Conservation (phyloP, 352 stramenopile species). For the Thalassiosira livingstoniorum region DNA sequence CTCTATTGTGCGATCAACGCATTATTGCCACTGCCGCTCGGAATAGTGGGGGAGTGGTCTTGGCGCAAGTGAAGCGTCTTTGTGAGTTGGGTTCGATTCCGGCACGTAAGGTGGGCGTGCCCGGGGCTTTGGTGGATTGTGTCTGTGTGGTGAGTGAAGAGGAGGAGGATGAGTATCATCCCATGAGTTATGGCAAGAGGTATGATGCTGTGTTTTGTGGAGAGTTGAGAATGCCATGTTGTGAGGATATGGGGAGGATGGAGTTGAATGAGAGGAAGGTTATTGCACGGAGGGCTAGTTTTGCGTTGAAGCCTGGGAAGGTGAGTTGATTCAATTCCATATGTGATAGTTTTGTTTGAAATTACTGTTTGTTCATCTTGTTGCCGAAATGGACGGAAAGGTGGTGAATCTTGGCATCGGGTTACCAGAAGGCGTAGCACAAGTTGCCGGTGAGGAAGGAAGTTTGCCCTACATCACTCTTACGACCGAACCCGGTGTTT, state of each 20-base stretch:
- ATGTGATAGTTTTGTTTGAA: too few species aligned
- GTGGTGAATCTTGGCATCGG: slow-evolving; percentile 83
- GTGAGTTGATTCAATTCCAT: too few species aligned
- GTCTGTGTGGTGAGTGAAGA: slow-evolving; percentile 74
- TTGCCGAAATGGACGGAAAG: too few species aligned
- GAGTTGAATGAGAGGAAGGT: slow-evolving; percentile 71
- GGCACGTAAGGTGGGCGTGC: slow-evolving; percentile 63
- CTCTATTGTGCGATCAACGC: slow-evolving; percentile 72
- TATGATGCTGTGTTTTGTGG: slow-evolving; percentile 67
- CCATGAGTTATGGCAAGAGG: slow-evolving; percentile 71
- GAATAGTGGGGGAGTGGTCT: slow-evolving; percentile 76
- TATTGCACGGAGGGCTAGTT: slow-evolving; percentile 74
- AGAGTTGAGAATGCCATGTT: slow-evolving; percentile 57
- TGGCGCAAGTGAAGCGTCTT: slow-evolving; percentile 81
- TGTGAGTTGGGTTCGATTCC: slow-evolving; percentile 61
- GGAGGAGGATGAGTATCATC: slow-evolving; percentile 67
- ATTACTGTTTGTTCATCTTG: too few species aligned
- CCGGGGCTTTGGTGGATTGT: slow-evolving; percentile 76
- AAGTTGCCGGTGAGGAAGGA: slow-evolving; percentile 74
- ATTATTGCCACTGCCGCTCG: slow-evolving; percentile 71
- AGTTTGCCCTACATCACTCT: slow-evolving; percentile 77
- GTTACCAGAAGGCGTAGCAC: slow-evolving; percentile 76
- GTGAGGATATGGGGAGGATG: slow-evolving; percentile 58
- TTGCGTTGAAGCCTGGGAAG: slow-evolving; percentile 67
- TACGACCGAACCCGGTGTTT: slow-evolving; percentile 76